phyloP scores from a whole-genome alignment of 129 eudicot species.

The Flaveria ramosissima region DNA sequence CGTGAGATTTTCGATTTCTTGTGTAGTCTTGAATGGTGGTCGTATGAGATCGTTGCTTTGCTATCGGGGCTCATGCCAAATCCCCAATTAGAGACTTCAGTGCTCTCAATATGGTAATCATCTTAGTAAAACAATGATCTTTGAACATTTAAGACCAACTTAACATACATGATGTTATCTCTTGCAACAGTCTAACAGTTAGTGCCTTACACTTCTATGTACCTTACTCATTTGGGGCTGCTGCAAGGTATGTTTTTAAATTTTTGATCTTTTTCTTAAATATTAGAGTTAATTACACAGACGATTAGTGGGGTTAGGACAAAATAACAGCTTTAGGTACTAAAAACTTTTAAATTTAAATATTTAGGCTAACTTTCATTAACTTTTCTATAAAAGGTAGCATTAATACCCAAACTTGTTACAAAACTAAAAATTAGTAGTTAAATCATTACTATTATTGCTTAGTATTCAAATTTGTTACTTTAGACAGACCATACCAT shows the following conservation, averaged over 20 bases:
- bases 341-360: too few species aligned
- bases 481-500: too few species aligned
- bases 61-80: conserved; percentile 53
- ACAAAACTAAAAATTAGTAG: too few species aligned
- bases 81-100: conserved; percentile 64
- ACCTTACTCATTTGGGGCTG: conserved; percentile 54
- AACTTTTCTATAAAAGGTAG: too few species aligned
- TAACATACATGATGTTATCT: neutral
- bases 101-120: conserved; percentile 63
- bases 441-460: too few species aligned
- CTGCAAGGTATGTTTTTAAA: conserved; percentile 43
- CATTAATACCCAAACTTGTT: too few species aligned
- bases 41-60: conserved; percentile 52
- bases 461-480: too few species aligned
- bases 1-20: neutral
- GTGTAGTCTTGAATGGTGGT: conserved; percentile 62
- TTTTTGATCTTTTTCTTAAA: neutral
- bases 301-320: too few species aligned
- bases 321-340: too few species aligned
- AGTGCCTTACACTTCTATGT: conserved; percentile 39
- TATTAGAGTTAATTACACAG: too few species aligned
- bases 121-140: neutral
- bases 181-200: conserved; percentile 40
- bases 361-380: too few species aligned
- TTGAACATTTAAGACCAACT: conserved; percentile 7